These are phyloP conservation scores for Coemansia guatemalensis DNA, from an alignment of 192 early-diverging fungal species.

Conservation along the genomic window DNA sequence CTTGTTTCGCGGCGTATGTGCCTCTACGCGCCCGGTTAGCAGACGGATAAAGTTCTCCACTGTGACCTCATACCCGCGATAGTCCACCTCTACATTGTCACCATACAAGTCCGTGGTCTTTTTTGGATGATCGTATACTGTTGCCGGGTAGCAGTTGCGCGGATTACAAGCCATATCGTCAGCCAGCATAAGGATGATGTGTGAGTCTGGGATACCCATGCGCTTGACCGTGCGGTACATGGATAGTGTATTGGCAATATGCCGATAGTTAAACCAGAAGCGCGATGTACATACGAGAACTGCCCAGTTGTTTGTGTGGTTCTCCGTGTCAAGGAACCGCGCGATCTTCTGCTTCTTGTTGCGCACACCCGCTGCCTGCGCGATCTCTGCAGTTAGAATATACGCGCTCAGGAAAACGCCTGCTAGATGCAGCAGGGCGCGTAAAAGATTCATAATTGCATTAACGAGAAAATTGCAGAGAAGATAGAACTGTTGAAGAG, in stretches of 20 bases:
- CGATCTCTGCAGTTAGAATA: neutral
- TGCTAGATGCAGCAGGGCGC: constrained; percentile 3
- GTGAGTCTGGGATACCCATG: constrained; percentile 96
- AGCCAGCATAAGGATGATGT: constrained; percentile 99
- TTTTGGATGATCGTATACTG: constrained; percentile 89
- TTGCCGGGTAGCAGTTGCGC: constrained; percentile 87
- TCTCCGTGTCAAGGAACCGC: constrained; percentile 62
- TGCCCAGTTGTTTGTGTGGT: constrained; percentile 98
- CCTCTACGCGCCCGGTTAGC: constrained; percentile 80
- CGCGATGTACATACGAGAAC: constrained; percentile 96
- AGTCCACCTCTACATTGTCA: constrained; percentile 97
- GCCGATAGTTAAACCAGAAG: constrained; percentile 99
- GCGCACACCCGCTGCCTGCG: neutral
- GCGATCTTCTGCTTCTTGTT: constrained; percentile 25
- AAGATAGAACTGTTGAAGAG: neutral
- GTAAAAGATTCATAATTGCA: constrained; percentile 7
- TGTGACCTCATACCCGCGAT: constrained; percentile 98
- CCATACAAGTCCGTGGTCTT: constrained; percentile 89
- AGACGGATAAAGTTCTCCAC: constrained; percentile 98
- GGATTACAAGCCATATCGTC: constrained; percentile 99
- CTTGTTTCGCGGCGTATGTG: constrained; percentile 90
- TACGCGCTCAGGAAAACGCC: neutral
- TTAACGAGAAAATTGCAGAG: neutral
- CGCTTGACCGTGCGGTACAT: constrained; percentile 99
- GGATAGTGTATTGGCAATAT: constrained; percentile 97